Evolutionary conservation across 805 yeast species (phyloP), one percentile per base, ranked within the genome.

Genomic region (Priceomyces medius): DNA sequence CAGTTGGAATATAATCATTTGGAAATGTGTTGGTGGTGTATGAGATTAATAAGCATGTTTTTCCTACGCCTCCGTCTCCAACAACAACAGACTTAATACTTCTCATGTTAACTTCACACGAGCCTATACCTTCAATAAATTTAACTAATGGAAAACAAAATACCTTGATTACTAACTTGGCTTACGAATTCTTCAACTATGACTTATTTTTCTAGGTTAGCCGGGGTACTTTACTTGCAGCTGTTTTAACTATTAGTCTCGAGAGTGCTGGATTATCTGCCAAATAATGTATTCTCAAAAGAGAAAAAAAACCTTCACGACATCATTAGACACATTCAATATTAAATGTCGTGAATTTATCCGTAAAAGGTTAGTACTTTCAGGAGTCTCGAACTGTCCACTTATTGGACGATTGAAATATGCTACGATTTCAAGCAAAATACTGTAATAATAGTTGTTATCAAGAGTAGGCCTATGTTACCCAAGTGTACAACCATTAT

Each of bases 21-120:
- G 96, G 96, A 63, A 89, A 89, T 23, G 95, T 86, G 61, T 88
- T 89, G 40, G 96, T 87, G 20, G 96, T 89, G 66, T 89, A 89
- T 18, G 91, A 81, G 48, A 89, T 88, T 47, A 89, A 76, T 43
- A 88, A 72, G 58, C 95, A 88, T 3, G 96, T 89, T 61, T 88
- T 89, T 66, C 97, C 97, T 34, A 89, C 97, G 41, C 96, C 96
- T 65, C 91, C 97, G 59, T 89, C 97, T 50, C 97, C 97, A 31
- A 89, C 90, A 40, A 89, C 95, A 31, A 89, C 97, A 55, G 96
- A 88, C 63, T 89, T 89, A 55, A 89, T 84, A 48, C 88, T 81
- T 73, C 88, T 83, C 95, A 87, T 85, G 33, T 13, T 46, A 37
- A 26, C 12, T 26, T 26, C n/a, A 4, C 29, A 26, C 5, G 9